Conservation (phyloP, 2,329 filamentous ascomycete genomes). For the Claviceps paspali region DNA sequence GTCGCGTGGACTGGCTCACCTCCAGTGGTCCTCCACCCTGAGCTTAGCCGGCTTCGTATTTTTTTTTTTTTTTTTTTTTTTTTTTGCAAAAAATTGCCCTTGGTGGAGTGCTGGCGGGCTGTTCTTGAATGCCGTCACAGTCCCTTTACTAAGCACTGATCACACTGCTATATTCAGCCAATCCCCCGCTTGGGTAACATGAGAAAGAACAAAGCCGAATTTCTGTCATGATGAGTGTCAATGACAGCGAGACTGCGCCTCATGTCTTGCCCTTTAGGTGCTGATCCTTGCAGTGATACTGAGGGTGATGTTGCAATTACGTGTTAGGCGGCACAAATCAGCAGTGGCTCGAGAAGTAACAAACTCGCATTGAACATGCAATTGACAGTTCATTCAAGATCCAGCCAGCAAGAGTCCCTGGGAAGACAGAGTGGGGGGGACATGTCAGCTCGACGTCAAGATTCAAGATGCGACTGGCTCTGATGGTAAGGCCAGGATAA, state of each 20-base stretch:
- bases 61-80: neutral
- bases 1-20: neutral
- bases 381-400: conserved; percentile 8
- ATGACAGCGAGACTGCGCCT: neutral
- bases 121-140: neutral
- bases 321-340: neutral
- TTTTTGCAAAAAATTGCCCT: neutral
- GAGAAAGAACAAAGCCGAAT: neutral
- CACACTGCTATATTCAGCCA: neutral
- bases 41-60: neutral
- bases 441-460: conserved; percentile 13
- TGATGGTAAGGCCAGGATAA: conserved; percentile 13
- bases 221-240: neutral
- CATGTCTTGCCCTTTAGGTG: neutral
- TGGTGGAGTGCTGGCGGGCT: neutral
- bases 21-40: no score
- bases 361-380: neutral
- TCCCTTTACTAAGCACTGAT: neutral
- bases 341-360: neutral
- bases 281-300: neutral
- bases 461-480: conserved; percentile 20
- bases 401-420: conserved; percentile 1
- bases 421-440: no score
- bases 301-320: neutral
- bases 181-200: neutral